Base-by-base conservation (phyloP, 257 asterid species). In the Petrea volubilis region DNA sequence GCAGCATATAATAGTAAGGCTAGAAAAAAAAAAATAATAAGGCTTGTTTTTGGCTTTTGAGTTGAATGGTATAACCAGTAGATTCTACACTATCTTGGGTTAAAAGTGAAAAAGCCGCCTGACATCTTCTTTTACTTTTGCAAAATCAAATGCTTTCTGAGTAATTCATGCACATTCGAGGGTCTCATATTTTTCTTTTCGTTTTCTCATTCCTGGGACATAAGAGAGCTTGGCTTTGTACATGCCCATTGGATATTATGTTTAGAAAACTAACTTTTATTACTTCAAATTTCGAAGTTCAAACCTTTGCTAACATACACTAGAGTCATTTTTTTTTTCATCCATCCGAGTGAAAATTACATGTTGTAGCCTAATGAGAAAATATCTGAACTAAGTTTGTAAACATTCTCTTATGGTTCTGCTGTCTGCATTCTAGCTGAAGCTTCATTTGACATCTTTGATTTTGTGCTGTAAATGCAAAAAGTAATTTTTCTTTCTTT, bases 281-380 rank as follows among this genome's bases (percentile, higher is more conserved):
- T 25, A 14, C n/a, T 33, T 17, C 12, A 5, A n/a, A 18, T 52
- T n/a, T 14, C 7, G 41, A 28, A 64, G 71, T 73, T 24, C 17
- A 52, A 36, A 60, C 13, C 70, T 65, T 55, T 58, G 47, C 41
- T 64, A 36, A 18, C 27, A 24, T 33, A 50, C 49, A 58, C 56
- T 46, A 25, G 20, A 68, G 64, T 51, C 8, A 28, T 7, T 20
- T 21, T 60, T 53, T 20, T 21, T 60, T 53, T 70, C 29, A 58
- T 63, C 60, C 49, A 17, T 52, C 49, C 33, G 27, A 14, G 21
- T 23, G 61, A 31, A 5, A 68, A 28, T 25, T 25, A 43, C 14
- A 13, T 23, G 50, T 23, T 24, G 34, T 18, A 7, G 53, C 27
- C 63, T 49, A 46, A 71, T 44, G 59, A 40, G n/a, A 49, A 59